Conservation (phyloP, 805 yeast species). For the Lipomyces kockii region DNA sequence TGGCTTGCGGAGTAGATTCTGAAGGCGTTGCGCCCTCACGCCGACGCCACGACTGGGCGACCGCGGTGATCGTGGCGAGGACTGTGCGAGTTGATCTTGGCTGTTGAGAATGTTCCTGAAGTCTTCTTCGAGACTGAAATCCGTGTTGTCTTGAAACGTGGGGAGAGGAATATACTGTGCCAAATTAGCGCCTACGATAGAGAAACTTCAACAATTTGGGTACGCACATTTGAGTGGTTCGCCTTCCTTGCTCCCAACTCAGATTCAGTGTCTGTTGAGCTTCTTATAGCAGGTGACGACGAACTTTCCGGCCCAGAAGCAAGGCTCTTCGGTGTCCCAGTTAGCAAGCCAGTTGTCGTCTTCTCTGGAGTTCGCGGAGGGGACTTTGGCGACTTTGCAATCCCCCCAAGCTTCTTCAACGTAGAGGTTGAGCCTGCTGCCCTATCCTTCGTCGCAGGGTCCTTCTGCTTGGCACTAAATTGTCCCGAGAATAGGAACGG, state of each 20-base stretch:
- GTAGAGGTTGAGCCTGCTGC: neutral
- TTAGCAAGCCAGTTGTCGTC: neutral
- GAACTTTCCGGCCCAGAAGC: neutral
- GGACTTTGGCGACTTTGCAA: neutral
- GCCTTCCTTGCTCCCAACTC: neutral
- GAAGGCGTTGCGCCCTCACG: slow-evolving; percentile 27
- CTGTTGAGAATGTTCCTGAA: slow-evolving; percentile 32
- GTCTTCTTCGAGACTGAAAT: slow-evolving; percentile 38
- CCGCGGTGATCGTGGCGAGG: slow-evolving; percentile 15
- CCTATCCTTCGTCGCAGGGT: neutral
- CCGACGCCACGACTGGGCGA: slow-evolving; percentile 17
- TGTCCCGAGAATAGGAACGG: neutral
- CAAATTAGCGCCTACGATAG: neutral
- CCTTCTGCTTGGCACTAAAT: neutral
- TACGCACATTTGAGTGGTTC: neutral
- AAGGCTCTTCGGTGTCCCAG: neutral
- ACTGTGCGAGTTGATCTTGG: slow-evolving; percentile 13
- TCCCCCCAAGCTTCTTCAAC: neutral
- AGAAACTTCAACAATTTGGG: neutral
- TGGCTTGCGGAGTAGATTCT: slow-evolving; percentile 19
- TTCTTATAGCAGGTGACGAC: neutral
- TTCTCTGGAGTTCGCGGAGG: neutral
- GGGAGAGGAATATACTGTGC: slow-evolving; percentile 1
- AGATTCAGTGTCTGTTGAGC: neutral
- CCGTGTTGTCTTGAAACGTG: slow-evolving; percentile 7